Base-by-base conservation (phyloP, 2,329 filamentous ascomycete species). In the Myrmaecium sp. region DNA sequence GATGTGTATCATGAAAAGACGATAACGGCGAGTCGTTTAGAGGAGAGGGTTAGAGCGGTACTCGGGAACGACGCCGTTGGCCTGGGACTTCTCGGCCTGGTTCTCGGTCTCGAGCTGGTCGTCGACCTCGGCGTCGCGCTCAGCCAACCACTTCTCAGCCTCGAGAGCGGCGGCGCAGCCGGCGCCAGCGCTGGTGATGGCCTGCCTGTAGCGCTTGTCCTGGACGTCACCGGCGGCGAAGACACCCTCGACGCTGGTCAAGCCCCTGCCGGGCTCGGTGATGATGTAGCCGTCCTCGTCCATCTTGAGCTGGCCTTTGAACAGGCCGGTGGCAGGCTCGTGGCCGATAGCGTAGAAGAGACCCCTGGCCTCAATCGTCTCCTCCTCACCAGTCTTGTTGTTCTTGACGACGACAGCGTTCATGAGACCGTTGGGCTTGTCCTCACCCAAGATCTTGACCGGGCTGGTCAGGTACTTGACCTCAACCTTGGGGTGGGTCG, bases 291-390 rank as follows among this genome's bases (percentile, higher is more conserved):
- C 83, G 36, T 98, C 86, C 36, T 69, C 67, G 46, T 98, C 91
- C 44, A 77, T 79, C 35, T 89, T 68, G 33, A 98, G 46, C 60
- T 95, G 83, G 27, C 70, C 82, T 68, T 89, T 91, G 57, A 98
- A 77, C 21, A 98, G 64, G n/a, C 57, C 46, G 1, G 82, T 95
- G 25, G 89, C 91, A 8, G 89, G 89, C 51, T 94, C 86, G 58
- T 98, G 89, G 14, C 89, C 89, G 28, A 98, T 77, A 44, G 91
- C 89, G 55, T 98, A 98, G 59, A 98, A 98, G 14, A 98, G 65
- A 15, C 89, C 89, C 54, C 78, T 92, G 26, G 86, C 86, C 40
- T 82, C 73, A 25, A 94, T 60, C n/a, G 75, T 75, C 63, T 92
- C 78, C 52, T 78, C 69, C 49, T 73, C 58, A 34, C 81, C 82